Evolutionary conservation across 129 eudicot genomes (phyloP), one percentile per base, ranked within the genome.

Genomic region (Ambrosia artemisiifolia): DNA sequence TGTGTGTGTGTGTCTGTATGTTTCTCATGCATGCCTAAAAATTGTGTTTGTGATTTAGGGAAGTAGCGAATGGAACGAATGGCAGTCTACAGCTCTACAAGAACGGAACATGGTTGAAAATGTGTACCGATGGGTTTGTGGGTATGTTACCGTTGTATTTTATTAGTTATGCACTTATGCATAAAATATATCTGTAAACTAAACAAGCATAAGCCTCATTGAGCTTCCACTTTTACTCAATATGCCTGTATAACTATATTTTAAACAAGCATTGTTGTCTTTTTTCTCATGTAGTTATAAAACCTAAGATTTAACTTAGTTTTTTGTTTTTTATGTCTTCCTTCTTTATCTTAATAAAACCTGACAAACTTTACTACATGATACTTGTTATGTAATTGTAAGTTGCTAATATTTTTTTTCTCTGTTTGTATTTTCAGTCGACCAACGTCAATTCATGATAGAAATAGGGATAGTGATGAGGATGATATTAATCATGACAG

Each of bases 121-220:
- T 76, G 98, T 94, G 43, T 87, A 94, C 55, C 86, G 96, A 5
- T 94, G 98, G 98, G 92, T 88, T 82, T 94, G 98, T 57, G 98
- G 98, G 98, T 88, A 82, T 61, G 95, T 36, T 38, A 80, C 69
- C 76, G 12, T 51, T 59, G 1, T 13, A 47, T 42, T 74, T 19
- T 34, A 40, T n/a, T 59, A 6, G 54, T 28, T 12, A 30, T 32
- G 40, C 65, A 11, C 5, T 28, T 12, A 30, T 32, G 40, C 65
- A 11, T 13, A 60, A 11, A 32, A 33, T 68, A 48, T 68, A 4
- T 72, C 10, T 38, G 19, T 36, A 54, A 20, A 40, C 63, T 40
- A 70, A 54, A 54, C 19, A 14, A 8, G 14, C 17, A 3, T 28
- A 24, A 71, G 44, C 40, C 43, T 14, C 18, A 8, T 51, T 70